A percentile compares a stretch with the other conserved stretches of the same genome.
These are phyloP conservation scores for Komagataella populi DNA, from an alignment of 805 yeast species.

Conservation along the genomic window DNA sequence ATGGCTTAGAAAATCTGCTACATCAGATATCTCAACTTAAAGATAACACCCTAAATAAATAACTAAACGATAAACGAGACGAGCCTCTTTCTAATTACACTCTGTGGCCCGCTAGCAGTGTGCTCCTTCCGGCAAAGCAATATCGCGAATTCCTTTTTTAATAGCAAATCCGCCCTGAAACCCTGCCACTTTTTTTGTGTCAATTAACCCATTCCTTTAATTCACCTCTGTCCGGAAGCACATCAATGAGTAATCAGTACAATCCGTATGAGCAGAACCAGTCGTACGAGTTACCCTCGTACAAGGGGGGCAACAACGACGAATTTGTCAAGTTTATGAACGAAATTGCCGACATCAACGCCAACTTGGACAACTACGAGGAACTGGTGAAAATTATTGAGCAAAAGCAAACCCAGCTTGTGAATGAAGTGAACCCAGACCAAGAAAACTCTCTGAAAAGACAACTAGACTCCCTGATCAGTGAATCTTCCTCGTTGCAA, in stretches of 20 bases:
- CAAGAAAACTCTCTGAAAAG: constrained; percentile 55
- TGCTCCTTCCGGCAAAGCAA: background rate
- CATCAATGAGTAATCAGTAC: background rate
- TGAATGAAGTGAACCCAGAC: constrained; percentile 62
- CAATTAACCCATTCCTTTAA: background rate
- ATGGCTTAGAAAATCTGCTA: constrained; percentile 57
- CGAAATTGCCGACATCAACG: constrained; percentile 54
- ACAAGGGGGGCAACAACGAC: constrained; percentile 8
- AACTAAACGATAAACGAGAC: background rate
- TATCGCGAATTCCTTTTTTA: background rate
- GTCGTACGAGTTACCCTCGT: constrained; percentile 5
- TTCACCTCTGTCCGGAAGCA: background rate
- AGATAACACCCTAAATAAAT: background rate
- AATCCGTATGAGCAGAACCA: constrained; percentile 7
- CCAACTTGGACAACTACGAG: constrained; percentile 56
- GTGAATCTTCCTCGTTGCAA: constrained; percentile 73
- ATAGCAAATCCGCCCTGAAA: background rate
- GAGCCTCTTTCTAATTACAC: background rate
- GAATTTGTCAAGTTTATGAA: constrained; percentile 51
- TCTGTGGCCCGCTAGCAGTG: background rate
- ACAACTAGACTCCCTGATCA: constrained; percentile 63
- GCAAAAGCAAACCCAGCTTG: constrained; percentile 52
- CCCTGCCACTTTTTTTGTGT: background rate
- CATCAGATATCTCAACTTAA: background rate
- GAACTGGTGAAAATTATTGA: constrained; percentile 57